Evolutionary conservation across 2,329 filamentous ascomycete species (phyloP).

Genomic region (Phyllosticta citribraziliensis): DNA sequence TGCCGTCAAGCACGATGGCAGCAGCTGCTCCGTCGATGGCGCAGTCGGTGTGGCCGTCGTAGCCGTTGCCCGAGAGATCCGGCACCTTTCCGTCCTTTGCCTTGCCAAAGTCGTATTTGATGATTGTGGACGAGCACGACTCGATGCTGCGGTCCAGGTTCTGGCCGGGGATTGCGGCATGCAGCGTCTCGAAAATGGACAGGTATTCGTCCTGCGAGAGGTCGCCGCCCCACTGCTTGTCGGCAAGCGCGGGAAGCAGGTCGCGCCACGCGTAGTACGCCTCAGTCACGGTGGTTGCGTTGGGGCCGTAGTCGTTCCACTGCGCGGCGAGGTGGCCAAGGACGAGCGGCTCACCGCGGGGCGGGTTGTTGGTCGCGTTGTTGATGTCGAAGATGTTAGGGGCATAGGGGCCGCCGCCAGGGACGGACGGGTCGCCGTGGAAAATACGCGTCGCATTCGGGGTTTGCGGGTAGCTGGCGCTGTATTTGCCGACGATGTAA

Average conservation of each 20-base stretch:
- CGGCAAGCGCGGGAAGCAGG: constrained; percentile 35
- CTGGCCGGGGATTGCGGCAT: constrained; percentile 33
- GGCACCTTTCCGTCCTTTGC: constrained; percentile 12
- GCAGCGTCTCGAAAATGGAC: constrained; percentile 14
- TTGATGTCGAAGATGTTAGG: constrained; percentile 43
- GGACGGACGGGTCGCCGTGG: constrained; percentile 30
- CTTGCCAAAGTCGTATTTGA: constrained; percentile 26
- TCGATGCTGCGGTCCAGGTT: constrained; percentile 31
- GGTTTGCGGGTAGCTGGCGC: constrained; percentile 37
- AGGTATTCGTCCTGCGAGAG: constrained; percentile 15
- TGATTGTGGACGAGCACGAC: constrained; percentile 17
- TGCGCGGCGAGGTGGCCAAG: constrained; percentile 29
- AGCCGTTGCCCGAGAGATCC: constrained; percentile 33
- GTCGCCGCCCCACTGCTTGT: constrained; percentile 33
- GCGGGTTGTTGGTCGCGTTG: constrained; percentile 40
- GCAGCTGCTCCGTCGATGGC: not conserved
- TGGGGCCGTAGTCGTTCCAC: constrained; percentile 42
- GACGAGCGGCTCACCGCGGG: constrained; percentile 29
- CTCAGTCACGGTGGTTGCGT: constrained; percentile 40
- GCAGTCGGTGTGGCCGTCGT: constrained; percentile 26
- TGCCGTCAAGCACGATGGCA: constrained; percentile 17
- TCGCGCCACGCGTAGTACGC: constrained; percentile 39
- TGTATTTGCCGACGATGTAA: constrained; percentile 43
- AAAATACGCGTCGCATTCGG: constrained; percentile 36
- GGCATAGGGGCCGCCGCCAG: constrained; percentile 32